A percentile compares a stretch with the other conserved stretches of the same genome.
Conservation (phyloP, 2,329 filamentous ascomycete genomes). For the Cordyceps javanica region DNA sequence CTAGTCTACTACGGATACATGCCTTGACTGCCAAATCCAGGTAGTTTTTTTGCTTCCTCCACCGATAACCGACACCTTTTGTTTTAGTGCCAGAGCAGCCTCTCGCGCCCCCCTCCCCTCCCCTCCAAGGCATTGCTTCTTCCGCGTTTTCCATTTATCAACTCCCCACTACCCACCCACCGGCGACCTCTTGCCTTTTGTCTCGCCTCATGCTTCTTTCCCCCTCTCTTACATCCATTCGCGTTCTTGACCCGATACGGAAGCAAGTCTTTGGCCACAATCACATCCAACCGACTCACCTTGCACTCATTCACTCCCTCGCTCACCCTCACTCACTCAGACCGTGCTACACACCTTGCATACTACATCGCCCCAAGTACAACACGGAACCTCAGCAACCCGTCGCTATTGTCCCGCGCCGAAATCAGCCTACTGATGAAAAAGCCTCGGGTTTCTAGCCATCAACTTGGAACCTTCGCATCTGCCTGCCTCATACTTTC, state of each 20-base stretch:
- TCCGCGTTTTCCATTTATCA: constrained; percentile 7
- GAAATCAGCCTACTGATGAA: not conserved
- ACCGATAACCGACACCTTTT: constrained; percentile 9
- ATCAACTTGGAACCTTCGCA: not conserved
- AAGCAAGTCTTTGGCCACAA: not conserved
- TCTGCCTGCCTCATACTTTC: not conserved
- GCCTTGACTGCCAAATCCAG: not conserved
- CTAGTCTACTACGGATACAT: not conserved
- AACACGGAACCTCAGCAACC: not conserved
- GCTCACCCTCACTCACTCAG: constrained; percentile 7
- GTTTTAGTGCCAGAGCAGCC: not conserved
- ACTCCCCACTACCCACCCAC: not conserved
- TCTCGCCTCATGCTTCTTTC: not conserved
- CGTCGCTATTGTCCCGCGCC: not conserved
- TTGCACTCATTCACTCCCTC: not conserved
- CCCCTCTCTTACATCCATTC: not conserved
- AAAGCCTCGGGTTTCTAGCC: not conserved
- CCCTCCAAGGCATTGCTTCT: constrained; percentile 7
- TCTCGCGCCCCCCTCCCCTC: not conserved
- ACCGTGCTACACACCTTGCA: not conserved
- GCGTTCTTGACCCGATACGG: not conserved
- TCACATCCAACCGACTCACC: not conserved
- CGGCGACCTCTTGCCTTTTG: not conserved
- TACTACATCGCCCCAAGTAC: not conserved
- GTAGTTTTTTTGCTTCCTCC: not conserved